These are phyloP conservation scores for Escallonia herrerae DNA, from an alignment of 129 eudicot genomes.

Conservation along the genomic window DNA sequence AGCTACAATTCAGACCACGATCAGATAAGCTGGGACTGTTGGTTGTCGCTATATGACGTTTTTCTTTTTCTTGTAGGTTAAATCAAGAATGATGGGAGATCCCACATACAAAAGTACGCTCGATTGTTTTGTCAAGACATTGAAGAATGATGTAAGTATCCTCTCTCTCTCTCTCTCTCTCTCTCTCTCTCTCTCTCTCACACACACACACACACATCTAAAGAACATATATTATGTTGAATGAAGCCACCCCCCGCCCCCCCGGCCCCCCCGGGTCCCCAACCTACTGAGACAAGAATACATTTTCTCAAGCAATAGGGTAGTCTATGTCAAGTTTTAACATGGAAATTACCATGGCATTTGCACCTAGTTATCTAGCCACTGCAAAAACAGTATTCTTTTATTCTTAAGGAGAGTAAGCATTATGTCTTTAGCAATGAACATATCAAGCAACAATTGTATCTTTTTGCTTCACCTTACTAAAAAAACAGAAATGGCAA, in stretches of 20 bases:
- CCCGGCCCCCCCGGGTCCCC: no score
- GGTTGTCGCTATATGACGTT: neutral
- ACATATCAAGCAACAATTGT: neutral
- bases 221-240: no score
- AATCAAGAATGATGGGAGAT: slow-evolving; percentile 99
- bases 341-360: no score
- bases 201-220: no score
- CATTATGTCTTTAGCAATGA: neutral
- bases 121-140: slow-evolving; percentile 84
- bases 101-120: slow-evolving; percentile 71
- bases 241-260: no score
- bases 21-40: neutral
- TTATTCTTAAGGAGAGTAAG: no score
- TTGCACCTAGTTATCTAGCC: no score
- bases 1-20: neutral
- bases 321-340: no score
- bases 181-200: neutral
- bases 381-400: no score
- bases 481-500: no score
- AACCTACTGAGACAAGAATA: no score
- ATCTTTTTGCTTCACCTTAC: neutral
- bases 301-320: no score
- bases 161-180: neutral
- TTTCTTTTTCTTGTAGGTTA: slow-evolving; percentile 48
- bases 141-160: slow-evolving; percentile 70